phyloP scores from a whole-genome alignment of 257 asterid genomes.

The Anisodus tanguticus region DNA sequence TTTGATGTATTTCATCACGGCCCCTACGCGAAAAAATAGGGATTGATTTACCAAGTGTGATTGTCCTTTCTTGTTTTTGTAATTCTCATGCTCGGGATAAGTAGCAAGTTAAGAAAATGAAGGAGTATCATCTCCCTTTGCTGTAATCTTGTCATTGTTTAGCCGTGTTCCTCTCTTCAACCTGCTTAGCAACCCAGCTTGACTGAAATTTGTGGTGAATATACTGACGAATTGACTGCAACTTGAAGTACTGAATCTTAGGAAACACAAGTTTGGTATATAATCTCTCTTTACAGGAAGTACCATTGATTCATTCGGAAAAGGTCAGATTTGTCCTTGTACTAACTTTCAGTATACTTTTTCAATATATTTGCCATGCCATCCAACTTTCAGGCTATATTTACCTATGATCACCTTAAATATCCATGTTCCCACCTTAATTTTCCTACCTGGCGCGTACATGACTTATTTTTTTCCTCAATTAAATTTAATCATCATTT shows the following conservation, averaged over 20 bases:
- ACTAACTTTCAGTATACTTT: no score
- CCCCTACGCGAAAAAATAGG: neutral
- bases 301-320: neutral
- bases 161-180: neutral
- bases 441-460: no score
- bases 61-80: neutral
- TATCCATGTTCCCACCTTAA: no score
- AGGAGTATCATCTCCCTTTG: neutral
- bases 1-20: neutral
- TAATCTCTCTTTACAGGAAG: neutral
- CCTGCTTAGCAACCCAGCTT: neutral
- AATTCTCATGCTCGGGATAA: neutral
- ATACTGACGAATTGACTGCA: neutral
- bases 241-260: neutral
- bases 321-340: neutral
- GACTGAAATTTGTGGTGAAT: neutral
- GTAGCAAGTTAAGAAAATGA: neutral
- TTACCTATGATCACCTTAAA: no score
- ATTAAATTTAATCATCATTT: no score
- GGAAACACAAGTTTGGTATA: neutral
- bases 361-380: no score
- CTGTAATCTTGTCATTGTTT: neutral
- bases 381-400: no score
- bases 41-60: neutral
- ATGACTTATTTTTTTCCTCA: no score